Evolutionary conservation across 306 rosid genomes (phyloP).

Genomic region (Lablab purpureus): DNA sequence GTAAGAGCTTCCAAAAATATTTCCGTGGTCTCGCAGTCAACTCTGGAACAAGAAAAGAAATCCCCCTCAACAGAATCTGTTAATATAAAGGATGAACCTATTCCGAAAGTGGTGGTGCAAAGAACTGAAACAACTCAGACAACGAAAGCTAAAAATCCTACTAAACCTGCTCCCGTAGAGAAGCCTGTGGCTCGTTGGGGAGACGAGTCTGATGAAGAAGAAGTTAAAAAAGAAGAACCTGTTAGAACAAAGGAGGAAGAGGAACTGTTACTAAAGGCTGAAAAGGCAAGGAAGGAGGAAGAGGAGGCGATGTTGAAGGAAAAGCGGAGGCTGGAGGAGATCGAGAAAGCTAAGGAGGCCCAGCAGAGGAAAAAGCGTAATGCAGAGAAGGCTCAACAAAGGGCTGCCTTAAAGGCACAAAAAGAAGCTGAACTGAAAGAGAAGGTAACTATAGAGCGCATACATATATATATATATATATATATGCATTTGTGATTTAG

Average conservation of each 20-base stretch:
- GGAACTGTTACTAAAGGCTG: slow-evolving; percentile 68
- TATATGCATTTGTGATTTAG: not conserved
- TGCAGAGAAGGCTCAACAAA: slow-evolving; percentile 78
- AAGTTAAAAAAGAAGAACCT: slow-evolving; percentile 53
- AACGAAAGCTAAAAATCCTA: slow-evolving; percentile 54
- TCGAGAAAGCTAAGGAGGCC: slow-evolving; percentile 84
- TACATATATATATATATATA: slow-evolving; percentile 13
- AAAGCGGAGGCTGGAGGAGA: slow-evolving; percentile 76
- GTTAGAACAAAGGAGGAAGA: slow-evolving; percentile 74
- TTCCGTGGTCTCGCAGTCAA: slow-evolving; percentile 45
- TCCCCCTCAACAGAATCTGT: slow-evolving; percentile 48
- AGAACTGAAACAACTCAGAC: slow-evolving; percentile 48
- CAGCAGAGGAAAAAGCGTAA: slow-evolving; percentile 69
- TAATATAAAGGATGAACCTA: slow-evolving; percentile 51
- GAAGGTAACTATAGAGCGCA: slow-evolving; percentile 72
- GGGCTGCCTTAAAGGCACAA: slow-evolving; percentile 76
- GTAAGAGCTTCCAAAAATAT: slow-evolving; percentile 56
- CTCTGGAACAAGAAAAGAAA: slow-evolving; percentile 56
- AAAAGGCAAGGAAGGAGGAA: slow-evolving; percentile 74
- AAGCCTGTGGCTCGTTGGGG: slow-evolving; percentile 51
- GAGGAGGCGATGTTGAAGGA: slow-evolving; percentile 74
- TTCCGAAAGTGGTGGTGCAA: slow-evolving; percentile 47
- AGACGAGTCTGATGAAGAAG: slow-evolving; percentile 62
- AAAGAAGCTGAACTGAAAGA: slow-evolving; percentile 89
- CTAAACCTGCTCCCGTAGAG: slow-evolving; percentile 48